Evolutionary conservation across 768 basidiomycete species (phyloP).

Genomic region (Chiua virens): DNA sequence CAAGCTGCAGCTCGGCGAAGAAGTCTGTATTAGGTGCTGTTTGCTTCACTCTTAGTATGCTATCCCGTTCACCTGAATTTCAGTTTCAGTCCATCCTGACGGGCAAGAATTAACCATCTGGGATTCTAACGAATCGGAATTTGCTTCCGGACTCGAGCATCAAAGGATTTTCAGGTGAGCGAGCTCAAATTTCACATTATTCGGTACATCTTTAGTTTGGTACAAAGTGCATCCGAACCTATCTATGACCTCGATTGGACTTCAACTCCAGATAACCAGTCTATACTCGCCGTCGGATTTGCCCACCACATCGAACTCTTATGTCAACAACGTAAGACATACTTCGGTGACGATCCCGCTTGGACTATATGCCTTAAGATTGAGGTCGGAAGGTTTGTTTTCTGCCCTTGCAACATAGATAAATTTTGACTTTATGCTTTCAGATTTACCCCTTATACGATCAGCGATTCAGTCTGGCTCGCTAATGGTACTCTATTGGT

Average conservation of each 20-base stretch:
- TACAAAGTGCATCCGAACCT: slow-evolving; percentile 42
- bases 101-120: slow-evolving; percentile 90
- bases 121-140: slow-evolving; percentile 95
- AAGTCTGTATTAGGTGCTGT: slow-evolving; percentile 83
- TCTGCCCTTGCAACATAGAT: background rate
- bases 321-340: slow-evolving; percentile 91
- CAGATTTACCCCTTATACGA: slow-evolving; percentile 75
- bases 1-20: slow-evolving; percentile 86
- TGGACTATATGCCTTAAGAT: slow-evolving; percentile 75
- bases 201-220: background rate
- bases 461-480: slow-evolving; percentile 91
- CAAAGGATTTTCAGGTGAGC: slow-evolving; percentile 58
- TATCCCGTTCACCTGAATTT: slow-evolving; percentile 2
- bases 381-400: slow-evolving; percentile 65
- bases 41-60: background rate
- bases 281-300: slow-evolving; percentile 90
- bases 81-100: slow-evolving; percentile 60
- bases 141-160: slow-evolving; percentile 87
- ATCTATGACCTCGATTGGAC: slow-evolving; percentile 92
- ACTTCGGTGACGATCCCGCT: slow-evolving; percentile 78
- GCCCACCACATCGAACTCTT: slow-evolving; percentile 75
- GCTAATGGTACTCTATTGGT: slow-evolving; percentile 79
- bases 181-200: slow-evolving; percentile 12
- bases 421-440: background rate
- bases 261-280: slow-evolving; percentile 85